Base-by-base conservation (phyloP, 2,329 filamentous ascomycete species). In the Exophiala viscosa region DNA sequence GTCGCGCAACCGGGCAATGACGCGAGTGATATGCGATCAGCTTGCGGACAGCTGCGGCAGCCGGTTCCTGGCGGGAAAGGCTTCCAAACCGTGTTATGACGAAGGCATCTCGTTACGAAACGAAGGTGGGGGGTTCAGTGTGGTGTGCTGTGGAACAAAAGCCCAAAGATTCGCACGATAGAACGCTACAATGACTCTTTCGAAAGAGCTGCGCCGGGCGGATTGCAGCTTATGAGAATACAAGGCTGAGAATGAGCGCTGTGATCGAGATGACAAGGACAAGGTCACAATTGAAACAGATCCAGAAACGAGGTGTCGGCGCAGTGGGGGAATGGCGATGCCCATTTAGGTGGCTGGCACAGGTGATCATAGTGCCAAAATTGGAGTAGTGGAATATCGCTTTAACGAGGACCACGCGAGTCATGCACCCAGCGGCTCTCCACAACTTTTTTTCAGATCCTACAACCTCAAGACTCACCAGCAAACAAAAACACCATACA, bases 181-280 rank as follows among this genome's bases (percentile, higher is more conserved):
- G 41, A 39, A 47, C 31, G 44, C 46, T 38, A 18, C 36, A 57
- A 40, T 33, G 39, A 39, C 39, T 57, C 50, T 50, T 47, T 50
- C 53, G 50, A 46, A 48, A 46, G 31, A 10, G 17, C 10, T 42
- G 20, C 10, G 6, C 17, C 7, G 17, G 9, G 28, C 40, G n/a
- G 23, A 28, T 5, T 28, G 23, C 23, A 28, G 23, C 23, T 28
- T 28, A 28, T 28, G 2, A 28, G 23, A 28, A 42, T 28, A 31
- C 17, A 14, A 41, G 23, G 39, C 15, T 20, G 39, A 41, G 17
- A 13, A 41, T 13, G 15, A 11, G 5, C 13, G 39, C 23, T 28
- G 17, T 18, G 15, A 42, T 23, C 11, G 20, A 40, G 40, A 31
- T 42, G 40, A 28, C 40, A 42, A 28, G 40, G 40, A 42, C 20